Evolutionary conservation across 1,139 yeast species (phyloP).

Genomic region (Yamadazyma atmosphaerica): DNA sequence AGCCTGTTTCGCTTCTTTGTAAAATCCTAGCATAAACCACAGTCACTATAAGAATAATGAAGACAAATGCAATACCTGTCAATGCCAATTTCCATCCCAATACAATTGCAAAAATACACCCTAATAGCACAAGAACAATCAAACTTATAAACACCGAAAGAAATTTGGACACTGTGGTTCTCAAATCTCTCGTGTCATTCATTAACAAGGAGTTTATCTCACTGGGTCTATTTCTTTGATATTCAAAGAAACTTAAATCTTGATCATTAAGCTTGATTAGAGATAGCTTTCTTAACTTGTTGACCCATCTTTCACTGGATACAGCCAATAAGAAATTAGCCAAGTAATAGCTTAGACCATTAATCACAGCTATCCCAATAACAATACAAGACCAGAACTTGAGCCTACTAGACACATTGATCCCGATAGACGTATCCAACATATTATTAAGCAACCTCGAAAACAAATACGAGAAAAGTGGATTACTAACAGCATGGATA

Average conservation of each 20-base stretch:
- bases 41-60: constrained; percentile 55
- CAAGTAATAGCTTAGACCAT: constrained; percentile 57
- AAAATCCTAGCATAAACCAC: constrained; percentile 51
- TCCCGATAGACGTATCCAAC: constrained; percentile 41
- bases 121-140: constrained; percentile 53
- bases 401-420: constrained; percentile 25
- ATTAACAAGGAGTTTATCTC: constrained; percentile 66
- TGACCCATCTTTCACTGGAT: constrained; percentile 71
- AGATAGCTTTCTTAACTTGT: constrained; percentile 48
- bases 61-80: constrained; percentile 75
- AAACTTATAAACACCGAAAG: constrained; percentile 56
- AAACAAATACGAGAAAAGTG: constrained; percentile 76
- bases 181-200: constrained; percentile 79
- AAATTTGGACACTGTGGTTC: constrained; percentile 63
- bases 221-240: constrained; percentile 42
- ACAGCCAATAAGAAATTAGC: constrained; percentile 53
- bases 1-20: constrained; percentile 55
- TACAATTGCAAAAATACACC: constrained; percentile 73
- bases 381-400: constrained; percentile 68
- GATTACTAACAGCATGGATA: constrained; percentile 64
- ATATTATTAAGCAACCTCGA: constrained; percentile 65
- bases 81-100: constrained; percentile 88
- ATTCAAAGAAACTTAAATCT: constrained; percentile 55
- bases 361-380: constrained; percentile 57
- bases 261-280: constrained; percentile 53